phyloP scores from a whole-genome alignment of 2,329 filamentous ascomycete genomes.

The Didymosphaeria variabile region DNA sequence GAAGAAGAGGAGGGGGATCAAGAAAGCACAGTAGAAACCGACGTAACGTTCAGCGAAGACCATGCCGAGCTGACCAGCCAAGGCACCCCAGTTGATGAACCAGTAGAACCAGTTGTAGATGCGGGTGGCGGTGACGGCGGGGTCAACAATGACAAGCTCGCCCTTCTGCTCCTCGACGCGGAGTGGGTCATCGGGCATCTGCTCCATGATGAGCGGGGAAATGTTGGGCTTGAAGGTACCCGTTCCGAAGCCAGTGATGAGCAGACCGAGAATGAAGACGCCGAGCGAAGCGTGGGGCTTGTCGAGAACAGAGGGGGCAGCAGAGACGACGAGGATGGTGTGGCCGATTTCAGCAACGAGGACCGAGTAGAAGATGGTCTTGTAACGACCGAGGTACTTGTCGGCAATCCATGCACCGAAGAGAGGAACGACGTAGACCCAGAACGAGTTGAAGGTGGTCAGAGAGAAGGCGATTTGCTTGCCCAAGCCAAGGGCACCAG shows the following conservation, averaged over 20 bases:
- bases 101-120: slow-evolving; percentile 76
- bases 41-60: slow-evolving; percentile 71
- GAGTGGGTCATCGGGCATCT: slow-evolving; percentile 62
- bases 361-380: slow-evolving; percentile 58
- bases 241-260: slow-evolving; percentile 50
- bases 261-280: slow-evolving; percentile 57
- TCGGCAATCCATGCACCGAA: slow-evolving; percentile 61
- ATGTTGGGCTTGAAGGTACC: slow-evolving; percentile 49
- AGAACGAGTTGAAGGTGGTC: slow-evolving; percentile 27
- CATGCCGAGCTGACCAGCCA: slow-evolving; percentile 70
- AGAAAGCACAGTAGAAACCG: slow-evolving; percentile 75
- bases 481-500: slow-evolving; percentile 29
- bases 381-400: slow-evolving; percentile 64
- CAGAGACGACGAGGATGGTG: slow-evolving; percentile 59
- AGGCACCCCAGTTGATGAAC: slow-evolving; percentile 72
- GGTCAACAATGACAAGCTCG: slow-evolving; percentile 72
- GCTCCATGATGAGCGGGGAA: slow-evolving; percentile 71
- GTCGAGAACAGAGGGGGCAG: slow-evolving; percentile 54
- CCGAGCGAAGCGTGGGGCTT: slow-evolving; percentile 50
- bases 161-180: slow-evolving; percentile 63
- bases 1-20: slow-evolving; percentile 71
- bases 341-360: slow-evolving; percentile 56
- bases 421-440: slow-evolving; percentile 39
- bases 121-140: slow-evolving; percentile 68
- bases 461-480: slow-evolving; percentile 19